phyloP scores from a whole-genome alignment of 495 filamentous ascomycete genomes.

The Trichoderma gamsii region DNA sequence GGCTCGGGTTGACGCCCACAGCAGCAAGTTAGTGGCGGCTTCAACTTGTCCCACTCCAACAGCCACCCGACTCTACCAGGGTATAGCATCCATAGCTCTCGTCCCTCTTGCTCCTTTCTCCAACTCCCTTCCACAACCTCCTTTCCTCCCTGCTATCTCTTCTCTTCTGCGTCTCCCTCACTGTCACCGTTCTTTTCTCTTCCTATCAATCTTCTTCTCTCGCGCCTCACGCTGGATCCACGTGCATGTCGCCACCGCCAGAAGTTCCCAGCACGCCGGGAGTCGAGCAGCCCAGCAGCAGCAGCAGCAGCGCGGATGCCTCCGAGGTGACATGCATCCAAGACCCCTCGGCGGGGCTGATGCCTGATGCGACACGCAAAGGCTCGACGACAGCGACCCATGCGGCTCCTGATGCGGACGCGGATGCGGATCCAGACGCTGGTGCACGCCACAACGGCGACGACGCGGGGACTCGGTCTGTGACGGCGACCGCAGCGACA shows the following conservation, averaged over 20 bases:
- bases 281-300: neutral
- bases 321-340: conserved; percentile 11
- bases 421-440: neutral
- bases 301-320: conserved; percentile 3
- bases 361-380: neutral
- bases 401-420: neutral
- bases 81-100: neutral
- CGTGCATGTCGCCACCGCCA: conserved; percentile 13
- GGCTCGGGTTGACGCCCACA: too few species aligned
- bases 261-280: neutral
- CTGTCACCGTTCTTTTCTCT: neutral
- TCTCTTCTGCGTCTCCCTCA: neutral
- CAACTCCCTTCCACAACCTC: neutral
- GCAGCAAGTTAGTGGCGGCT: too few species aligned
- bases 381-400: neutral
- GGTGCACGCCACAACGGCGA: neutral
- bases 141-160: neutral
- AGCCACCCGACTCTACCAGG: neutral
- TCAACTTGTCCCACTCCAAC: too few species aligned
- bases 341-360: conserved; percentile 8
- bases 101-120: neutral
- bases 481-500: neutral
- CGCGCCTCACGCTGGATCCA: neutral
- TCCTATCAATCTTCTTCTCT: neutral
- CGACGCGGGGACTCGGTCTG: neutral